Base-by-base conservation (phyloP, 345 rosid species). In the Hibiscus mutabilis region DNA sequence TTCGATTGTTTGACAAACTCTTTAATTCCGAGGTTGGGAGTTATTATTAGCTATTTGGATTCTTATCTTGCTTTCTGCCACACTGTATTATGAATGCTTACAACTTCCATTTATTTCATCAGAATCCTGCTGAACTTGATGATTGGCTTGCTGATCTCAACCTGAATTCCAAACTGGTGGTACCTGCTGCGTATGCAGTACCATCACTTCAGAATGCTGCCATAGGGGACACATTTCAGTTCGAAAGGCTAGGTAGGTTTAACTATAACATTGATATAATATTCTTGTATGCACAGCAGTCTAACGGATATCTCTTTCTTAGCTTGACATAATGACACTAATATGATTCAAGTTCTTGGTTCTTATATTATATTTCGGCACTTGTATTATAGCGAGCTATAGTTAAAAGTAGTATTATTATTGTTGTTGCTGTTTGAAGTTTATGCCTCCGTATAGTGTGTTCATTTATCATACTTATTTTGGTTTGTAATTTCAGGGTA, bases 111-210 rank as follows among this genome's bases (percentile, higher is more conserved):
- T 14, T 49, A 24, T 73, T 83, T 78, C 67, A 51, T 76, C 85
- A 95, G 98, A 86, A 87, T 84, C 98, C 98, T 44, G 82, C 87
- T 42, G 96, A 89, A 53, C 92, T 89, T 64, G 97, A 87, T 68
- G 81, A 85, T 47, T 95, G 98, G 99, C 85, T 95, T 13, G 73
- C 73, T 64, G 98, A 95, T 84, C 78, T 92, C 68, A 95, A 89
- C 73, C 87, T 80, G 1, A 76, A 82, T 24, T 95, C 98, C 61
- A 90, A 90, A 82, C 66, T 76, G 62, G 88, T 90, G 55, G 71
- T 90, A 56, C 74, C 87, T 74, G 69, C 73, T 76, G 92, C 93
- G 6, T 89, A 74, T 76, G 94, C 89, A 58, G 91, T 85, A 18
- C 77, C 94, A 56, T 72, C 84, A 37, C 87, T 95, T 61, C 61